Evolutionary conservation across 1,284 basidiomycete species (phyloP).

Genomic region (Puccinia polysora): DNA sequence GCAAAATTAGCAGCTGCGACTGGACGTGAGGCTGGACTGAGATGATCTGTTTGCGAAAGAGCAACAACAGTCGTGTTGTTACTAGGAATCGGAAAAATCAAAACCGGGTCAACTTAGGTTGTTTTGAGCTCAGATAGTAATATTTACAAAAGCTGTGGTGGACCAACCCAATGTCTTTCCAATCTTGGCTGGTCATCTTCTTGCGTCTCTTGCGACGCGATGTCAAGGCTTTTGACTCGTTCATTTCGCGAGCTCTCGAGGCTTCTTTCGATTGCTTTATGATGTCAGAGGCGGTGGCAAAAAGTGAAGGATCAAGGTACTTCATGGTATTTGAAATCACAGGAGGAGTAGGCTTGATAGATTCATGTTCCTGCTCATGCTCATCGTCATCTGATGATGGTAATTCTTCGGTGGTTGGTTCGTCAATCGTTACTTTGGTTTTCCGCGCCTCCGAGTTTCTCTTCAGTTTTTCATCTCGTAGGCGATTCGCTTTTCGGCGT

Average conservation of each 20-base stretch:
- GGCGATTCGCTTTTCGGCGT: slow-evolving; percentile 20
- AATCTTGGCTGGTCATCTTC: slow-evolving; percentile 6
- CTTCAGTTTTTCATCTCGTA: slow-evolving; percentile 37
- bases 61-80: slow-evolving; percentile 25
- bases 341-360: neutral
- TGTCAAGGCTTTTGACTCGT: neutral
- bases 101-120: no score
- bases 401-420: neutral
- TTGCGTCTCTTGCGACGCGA: slow-evolving; percentile 6
- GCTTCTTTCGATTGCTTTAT: slow-evolving; percentile 26
- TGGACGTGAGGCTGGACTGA: slow-evolving; percentile 15
- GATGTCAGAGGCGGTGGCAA: slow-evolving; percentile 29
- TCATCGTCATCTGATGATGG: slow-evolving; percentile 10
- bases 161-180: slow-evolving; percentile 31
- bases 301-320: slow-evolving; percentile 37
- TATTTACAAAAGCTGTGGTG: no score
- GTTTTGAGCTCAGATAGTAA: no score
- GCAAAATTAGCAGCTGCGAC: slow-evolving; percentile 24
- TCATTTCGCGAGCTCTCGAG: neutral
- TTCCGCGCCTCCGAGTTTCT: slow-evolving; percentile 23
- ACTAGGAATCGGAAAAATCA: neutral
- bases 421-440: neutral
- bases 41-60: slow-evolving; percentile 15
- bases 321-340: slow-evolving; percentile 5
- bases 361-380: neutral